phyloP scores from a whole-genome alignment of 1,284 basidiomycete species.

The Sanguinoderma infundibulare region DNA sequence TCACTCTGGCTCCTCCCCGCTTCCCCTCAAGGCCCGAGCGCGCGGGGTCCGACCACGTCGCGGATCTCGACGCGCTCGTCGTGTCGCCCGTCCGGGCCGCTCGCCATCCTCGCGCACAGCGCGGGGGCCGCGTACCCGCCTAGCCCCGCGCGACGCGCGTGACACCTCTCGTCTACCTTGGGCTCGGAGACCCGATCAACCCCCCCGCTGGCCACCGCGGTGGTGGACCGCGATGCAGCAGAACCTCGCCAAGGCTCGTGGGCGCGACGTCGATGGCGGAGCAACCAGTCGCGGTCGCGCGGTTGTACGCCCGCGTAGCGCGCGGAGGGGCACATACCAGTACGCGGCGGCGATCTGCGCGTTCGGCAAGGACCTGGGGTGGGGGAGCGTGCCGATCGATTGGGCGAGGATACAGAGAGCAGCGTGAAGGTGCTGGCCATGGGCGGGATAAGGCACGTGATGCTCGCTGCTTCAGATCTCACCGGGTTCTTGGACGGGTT shows the following conservation, averaged over 20 bases:
- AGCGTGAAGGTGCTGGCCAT: slow-evolving; percentile 10
- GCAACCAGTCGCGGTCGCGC: slow-evolving; percentile 13
- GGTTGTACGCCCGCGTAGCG: slow-evolving; percentile 4
- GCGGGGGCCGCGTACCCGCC: slow-evolving; percentile 13
- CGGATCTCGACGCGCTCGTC: slow-evolving; percentile 18
- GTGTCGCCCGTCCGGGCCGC: slow-evolving; percentile 4
- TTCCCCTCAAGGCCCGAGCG: neutral
- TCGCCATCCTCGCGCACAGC: slow-evolving; percentile 17
- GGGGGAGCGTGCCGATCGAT: neutral
- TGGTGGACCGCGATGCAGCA: slow-evolving; percentile 1
- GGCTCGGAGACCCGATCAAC: slow-evolving; percentile 7
- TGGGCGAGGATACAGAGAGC: slow-evolving; percentile 12
- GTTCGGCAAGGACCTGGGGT: neutral
- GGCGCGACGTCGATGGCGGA: slow-evolving; percentile 2
- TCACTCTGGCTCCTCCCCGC: slow-evolving; percentile 8
- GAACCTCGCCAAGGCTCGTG: neutral
- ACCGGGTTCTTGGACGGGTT: neutral
- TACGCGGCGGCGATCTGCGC: slow-evolving; percentile 6
- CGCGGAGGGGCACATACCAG: slow-evolving; percentile 1
- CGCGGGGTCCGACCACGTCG: neutral
- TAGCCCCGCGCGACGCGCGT: slow-evolving; percentile 11
- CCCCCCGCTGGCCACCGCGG: neutral
- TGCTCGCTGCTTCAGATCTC: neutral
- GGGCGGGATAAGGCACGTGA: slow-evolving; percentile 11
- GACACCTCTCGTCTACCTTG: slow-evolving; percentile 4